Base-by-base conservation (phyloP, 2,329 filamentous ascomycete genomes). In the Penicillium sp. region DNA sequence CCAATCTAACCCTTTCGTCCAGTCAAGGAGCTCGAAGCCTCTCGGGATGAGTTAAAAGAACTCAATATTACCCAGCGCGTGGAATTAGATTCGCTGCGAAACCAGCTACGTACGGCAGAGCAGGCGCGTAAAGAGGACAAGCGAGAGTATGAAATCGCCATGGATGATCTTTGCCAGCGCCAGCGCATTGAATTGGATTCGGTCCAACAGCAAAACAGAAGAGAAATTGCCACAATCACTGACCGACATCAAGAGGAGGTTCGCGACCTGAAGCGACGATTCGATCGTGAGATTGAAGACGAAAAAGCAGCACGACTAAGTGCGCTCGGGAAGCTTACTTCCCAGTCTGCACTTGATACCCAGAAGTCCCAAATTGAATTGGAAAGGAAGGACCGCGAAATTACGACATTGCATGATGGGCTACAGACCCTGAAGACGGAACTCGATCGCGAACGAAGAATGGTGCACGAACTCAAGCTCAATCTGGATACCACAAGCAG, bases 161-260 rank as follows among this genome's bases (percentile, higher is more conserved):
- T 80, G 41, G 83, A 82, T 62, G 82, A 81, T 47, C 64, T 80
- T 50, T 74, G 78, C 51, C 77, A 82, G 51, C 83, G 86, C 55
- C 76, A 82, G 59, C 78, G 79, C 60, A 60, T 75, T 65, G 69
- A 78, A 58, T 52, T 75, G 70, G 67, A 81, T 66, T 61, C 69
- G 67, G 60, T 75, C 69, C 63, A 67, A 74, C 59, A 81, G 76
- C 71, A 75, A 19, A 62, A 66, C 43, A 74, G 79, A 71, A 68
- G 76, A 71, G 83, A 90, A 55, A 72, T 84, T 33, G 84, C 87
- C 23, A 78, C 81, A 15, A 66, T 88, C 39, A 76, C 82, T 15
- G 84, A 82, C 55, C 79, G 83, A 45, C 87, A 93, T 62, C 81
- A 85, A 58, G 86, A 90, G 52, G 87, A 90, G 50, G 68, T 93